These are phyloP conservation scores for Globisporangium rhizosaccharum DNA, from an alignment of 352 stramenopile genomes.

Conservation along the genomic window DNA sequence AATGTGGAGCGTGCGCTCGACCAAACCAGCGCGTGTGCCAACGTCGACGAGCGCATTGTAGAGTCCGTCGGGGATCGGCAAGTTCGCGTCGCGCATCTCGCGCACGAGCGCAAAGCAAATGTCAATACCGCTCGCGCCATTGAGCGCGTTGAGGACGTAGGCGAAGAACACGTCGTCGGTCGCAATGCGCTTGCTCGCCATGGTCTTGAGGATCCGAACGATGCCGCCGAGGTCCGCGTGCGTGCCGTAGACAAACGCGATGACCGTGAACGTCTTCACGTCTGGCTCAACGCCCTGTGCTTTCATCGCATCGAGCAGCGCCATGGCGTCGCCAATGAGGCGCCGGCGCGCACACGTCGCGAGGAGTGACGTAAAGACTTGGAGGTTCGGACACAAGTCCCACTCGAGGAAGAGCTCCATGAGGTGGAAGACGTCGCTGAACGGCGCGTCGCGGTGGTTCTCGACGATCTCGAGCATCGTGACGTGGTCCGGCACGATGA, in stretches of 20 bases:
- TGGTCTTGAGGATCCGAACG: constrained; percentile 38
- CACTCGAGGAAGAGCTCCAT: constrained; percentile 70
- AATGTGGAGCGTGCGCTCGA: constrained; percentile 64
- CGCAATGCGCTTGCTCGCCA: constrained; percentile 26
- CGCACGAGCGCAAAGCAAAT: constrained; percentile 67
- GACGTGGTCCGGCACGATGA: constrained; percentile 50
- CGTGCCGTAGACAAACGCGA: constrained; percentile 56
- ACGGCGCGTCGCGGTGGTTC: constrained; percentile 50
- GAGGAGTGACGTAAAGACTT: constrained; percentile 74
- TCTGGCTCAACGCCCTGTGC: constrained; percentile 36
- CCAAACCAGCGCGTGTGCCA: constrained; percentile 50
- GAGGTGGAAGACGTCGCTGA: constrained; percentile 58
- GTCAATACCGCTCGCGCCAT: constrained; percentile 56
- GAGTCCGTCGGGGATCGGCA: constrained; percentile 48
- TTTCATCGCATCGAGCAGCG: constrained; percentile 51
- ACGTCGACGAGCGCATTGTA: constrained; percentile 55
- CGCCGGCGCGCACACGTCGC: constrained; percentile 59
- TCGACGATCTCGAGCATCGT: constrained; percentile 81
- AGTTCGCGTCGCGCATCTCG: constrained; percentile 32
- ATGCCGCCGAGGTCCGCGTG: constrained; percentile 48
- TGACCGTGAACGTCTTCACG: constrained; percentile 62
- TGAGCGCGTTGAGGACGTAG: constrained; percentile 51
- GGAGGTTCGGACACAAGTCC: constrained; percentile 45
- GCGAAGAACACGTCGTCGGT: constrained; percentile 61
- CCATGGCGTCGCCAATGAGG: constrained; percentile 45